These are phyloP conservation scores for Penicillium sclerotigenum DNA, from an alignment of 2,329 filamentous ascomycete genomes.

Conservation along the genomic window DNA sequence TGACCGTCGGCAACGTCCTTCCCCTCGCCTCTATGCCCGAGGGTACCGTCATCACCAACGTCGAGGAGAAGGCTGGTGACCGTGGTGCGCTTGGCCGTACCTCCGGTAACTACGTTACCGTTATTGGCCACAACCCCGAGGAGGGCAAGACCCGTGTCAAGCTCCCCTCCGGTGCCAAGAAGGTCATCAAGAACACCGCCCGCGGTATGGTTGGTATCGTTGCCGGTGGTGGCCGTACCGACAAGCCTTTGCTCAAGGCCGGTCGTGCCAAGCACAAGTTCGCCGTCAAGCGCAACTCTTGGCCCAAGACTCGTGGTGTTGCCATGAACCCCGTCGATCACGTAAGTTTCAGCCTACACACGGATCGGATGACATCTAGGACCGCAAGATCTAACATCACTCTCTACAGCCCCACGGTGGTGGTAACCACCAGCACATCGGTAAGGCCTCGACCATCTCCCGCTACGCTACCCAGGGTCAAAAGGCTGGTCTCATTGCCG, in stretches of 20 bases:
- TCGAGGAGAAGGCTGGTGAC: conserved; percentile 98
- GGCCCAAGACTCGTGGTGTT: conserved; percentile 99
- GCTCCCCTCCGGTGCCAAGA: conserved; percentile 98
- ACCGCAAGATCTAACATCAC: conserved; percentile 20
- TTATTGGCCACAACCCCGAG: conserved; percentile 95
- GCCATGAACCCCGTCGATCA: conserved; percentile 99
- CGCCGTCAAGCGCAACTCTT: conserved; percentile 99
- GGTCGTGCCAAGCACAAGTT: conserved; percentile 99
- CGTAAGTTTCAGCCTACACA: conserved; percentile 46
- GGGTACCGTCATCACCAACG: conserved; percentile 98
- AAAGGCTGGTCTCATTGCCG: conserved; percentile 99
- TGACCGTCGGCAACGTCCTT: conserved; percentile 97
- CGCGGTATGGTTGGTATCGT: conserved; percentile 99
- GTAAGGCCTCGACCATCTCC: conserved; percentile 99
- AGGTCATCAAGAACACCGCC: conserved; percentile 86
- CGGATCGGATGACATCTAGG: not conserved
- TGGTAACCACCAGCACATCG: conserved; percentile 99
- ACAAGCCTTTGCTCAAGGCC: conserved; percentile 99
- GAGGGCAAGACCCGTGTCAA: conserved; percentile 99
- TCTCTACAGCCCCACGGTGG: conserved; percentile 71
- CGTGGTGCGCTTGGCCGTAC: conserved; percentile 94
- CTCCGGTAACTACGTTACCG: conserved; percentile 98
- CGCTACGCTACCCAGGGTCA: conserved; percentile 97
- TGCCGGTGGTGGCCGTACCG: conserved; percentile 97
- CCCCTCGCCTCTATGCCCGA: conserved; percentile 92